Percentiles rank a stretch among this genome's conserved stretches.
Evolutionary conservation across 2,329 filamentous ascomycete species (phyloP).

Genomic region (Trichoderma koningii): DNA sequence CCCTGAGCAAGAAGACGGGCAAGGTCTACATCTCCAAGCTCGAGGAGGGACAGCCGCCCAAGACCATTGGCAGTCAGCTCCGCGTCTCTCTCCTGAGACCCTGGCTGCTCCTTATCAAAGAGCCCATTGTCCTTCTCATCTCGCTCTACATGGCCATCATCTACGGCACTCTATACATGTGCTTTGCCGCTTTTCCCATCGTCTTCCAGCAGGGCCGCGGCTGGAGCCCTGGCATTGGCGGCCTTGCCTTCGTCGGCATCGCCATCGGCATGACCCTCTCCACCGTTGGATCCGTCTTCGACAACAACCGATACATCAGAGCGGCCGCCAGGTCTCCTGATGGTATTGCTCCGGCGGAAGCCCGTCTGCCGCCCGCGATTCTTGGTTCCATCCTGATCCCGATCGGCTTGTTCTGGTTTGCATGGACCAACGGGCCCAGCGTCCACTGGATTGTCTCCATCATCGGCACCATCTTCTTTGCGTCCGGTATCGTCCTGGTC

Average conservation of each 20-base stretch:
- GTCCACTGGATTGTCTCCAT: conserved; percentile 61
- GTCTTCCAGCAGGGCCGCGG: conserved; percentile 62
- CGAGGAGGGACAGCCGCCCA: conserved; percentile 47
- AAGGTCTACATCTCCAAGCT: conserved; percentile 57
- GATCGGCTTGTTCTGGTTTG: conserved; percentile 65
- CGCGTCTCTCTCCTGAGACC: conserved; percentile 61
- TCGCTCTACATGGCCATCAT: conserved; percentile 65
- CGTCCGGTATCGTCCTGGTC: conserved; percentile 61
- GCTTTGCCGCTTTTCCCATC: conserved; percentile 59
- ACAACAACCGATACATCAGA: conserved; percentile 56
- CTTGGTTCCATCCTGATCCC: conserved; percentile 62
- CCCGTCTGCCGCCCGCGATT: conserved; percentile 61
- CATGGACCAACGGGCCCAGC: conserved; percentile 60
- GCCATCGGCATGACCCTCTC: conserved; percentile 64
- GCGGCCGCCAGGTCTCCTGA: conserved; percentile 49
- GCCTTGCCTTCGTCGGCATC: conserved; percentile 65
- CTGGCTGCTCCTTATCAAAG: conserved; percentile 65
- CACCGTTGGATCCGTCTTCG: conserved; percentile 53
- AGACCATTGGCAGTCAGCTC: conserved; percentile 52
- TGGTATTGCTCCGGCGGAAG: conserved; percentile 64
- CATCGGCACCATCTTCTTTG: conserved; percentile 50
- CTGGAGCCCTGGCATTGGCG: conserved; percentile 60
- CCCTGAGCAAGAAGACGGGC: conserved; percentile 54
- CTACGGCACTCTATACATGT: conserved; percentile 57
- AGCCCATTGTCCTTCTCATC: conserved; percentile 66